phyloP scores from a whole-genome alignment of 2,329 filamentous ascomycete species.

The Ceratocystis papillata region DNA sequence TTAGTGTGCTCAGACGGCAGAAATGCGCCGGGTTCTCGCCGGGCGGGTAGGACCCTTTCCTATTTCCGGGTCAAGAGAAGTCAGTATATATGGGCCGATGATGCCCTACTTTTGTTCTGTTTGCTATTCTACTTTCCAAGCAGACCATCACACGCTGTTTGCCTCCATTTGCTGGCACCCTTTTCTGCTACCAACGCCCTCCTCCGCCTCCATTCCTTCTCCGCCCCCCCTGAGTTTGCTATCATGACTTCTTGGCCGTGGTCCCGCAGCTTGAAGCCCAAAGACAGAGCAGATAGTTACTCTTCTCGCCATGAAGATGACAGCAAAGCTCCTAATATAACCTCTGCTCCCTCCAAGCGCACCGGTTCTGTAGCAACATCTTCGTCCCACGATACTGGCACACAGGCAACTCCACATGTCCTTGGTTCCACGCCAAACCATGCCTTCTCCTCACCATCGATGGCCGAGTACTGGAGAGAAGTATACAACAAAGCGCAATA shows the following conservation, averaged over 20 bases:
- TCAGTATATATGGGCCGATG: not conserved
- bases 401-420: constrained; percentile 28
- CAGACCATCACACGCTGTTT: not conserved
- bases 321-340: not conserved
- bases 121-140: not conserved
- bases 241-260: constrained; percentile 8
- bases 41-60: not conserved
- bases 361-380: constrained; percentile 15
- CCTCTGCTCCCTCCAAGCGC: constrained; percentile 6
- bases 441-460: constrained; percentile 40
- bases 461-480: constrained; percentile 43
- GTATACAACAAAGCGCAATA: constrained; percentile 47
- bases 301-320: constrained; percentile 8
- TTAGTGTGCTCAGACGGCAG: not conserved
- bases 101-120: not conserved
- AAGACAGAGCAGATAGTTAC: not conserved
- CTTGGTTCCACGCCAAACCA: constrained; percentile 32
- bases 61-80: not conserved
- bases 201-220: not conserved
- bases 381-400: constrained; percentile 24
- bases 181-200: not conserved
- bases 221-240: not conserved
- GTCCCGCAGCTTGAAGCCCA: not conserved
- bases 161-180: no score
- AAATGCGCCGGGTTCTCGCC: not conserved